These are phyloP conservation scores for Aspergillus bertholletiae DNA, from an alignment of 495 filamentous ascomycete species.

Conservation along the genomic window DNA sequence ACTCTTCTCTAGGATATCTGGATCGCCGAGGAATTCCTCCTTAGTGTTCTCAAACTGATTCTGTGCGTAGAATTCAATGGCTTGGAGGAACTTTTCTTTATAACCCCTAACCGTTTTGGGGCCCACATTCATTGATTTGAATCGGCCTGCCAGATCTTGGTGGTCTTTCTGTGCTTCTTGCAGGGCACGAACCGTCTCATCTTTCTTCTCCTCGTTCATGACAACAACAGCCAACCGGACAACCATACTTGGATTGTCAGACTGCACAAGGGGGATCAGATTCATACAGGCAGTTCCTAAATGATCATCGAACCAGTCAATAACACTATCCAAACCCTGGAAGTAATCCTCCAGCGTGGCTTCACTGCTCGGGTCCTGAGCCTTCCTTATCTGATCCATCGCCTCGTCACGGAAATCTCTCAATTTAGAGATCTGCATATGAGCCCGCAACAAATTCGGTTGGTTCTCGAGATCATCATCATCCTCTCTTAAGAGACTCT, in stretches of 20 bases:
- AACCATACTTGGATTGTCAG: constrained; percentile 82
- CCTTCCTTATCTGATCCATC: constrained; percentile 85
- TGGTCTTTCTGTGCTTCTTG: constrained; percentile 94
- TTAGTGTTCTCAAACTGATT: constrained; percentile 71
- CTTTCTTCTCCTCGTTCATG: constrained; percentile 92
- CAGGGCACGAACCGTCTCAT: constrained; percentile 82
- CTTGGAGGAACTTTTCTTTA: constrained; percentile 87
- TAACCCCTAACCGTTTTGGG: constrained; percentile 91
- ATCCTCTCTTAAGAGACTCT: constrained; percentile 73
- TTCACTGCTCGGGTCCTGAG: constrained; percentile 68
- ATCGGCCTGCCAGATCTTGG: constrained; percentile 84
- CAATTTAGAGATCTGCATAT: constrained; percentile 87
- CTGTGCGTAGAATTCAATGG: constrained; percentile 69
- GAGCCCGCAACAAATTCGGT: constrained; percentile 82
- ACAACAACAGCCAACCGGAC: constrained; percentile 89
- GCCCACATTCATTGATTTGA: constrained; percentile 90
- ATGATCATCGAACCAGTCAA: constrained; percentile 95
- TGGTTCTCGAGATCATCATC: constrained; percentile 84
- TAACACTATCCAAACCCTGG: constrained; percentile 75
- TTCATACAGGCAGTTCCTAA: constrained; percentile 84
- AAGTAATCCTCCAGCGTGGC: constrained; percentile 86
- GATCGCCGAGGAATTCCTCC: constrained; percentile 74
- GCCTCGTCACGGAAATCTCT: constrained; percentile 93
- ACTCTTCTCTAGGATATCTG: constrained; percentile 77
- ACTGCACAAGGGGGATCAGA: constrained; percentile 77